Conservation (phyloP, 2,329 filamentous ascomycete species). For the Talaromyces sp. region DNA sequence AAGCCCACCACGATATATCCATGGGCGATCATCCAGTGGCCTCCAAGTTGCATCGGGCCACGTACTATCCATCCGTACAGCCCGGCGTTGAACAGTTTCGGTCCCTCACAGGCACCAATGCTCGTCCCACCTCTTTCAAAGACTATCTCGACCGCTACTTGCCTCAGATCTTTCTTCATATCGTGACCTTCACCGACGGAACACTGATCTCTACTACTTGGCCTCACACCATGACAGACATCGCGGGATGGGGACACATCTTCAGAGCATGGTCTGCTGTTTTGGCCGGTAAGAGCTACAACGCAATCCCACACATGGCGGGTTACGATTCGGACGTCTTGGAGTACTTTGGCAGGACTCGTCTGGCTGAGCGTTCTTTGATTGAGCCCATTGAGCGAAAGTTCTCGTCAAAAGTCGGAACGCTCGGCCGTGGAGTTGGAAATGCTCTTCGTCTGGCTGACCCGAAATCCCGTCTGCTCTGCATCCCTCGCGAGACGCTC, state of each 20-base stretch:
- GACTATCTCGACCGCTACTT: background rate
- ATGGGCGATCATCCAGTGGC: background rate
- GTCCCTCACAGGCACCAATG: background rate
- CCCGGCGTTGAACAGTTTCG: conserved; percentile 1
- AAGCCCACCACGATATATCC: background rate
- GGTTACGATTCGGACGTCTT: conserved; percentile 3
- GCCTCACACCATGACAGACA: conserved; percentile 5
- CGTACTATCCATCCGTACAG: background rate
- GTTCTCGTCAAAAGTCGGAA: background rate
- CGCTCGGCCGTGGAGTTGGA: background rate
- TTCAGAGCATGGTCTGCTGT: background rate
- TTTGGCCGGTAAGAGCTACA: background rate
- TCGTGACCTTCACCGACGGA: conserved; percentile 5
- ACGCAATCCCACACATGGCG: background rate
- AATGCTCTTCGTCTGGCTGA: background rate
- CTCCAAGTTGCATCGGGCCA: background rate
- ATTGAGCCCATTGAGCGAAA: background rate
- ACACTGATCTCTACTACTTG: background rate
- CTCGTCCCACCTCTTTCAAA: background rate
- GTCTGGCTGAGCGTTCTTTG: background rate
- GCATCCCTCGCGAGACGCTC: background rate
- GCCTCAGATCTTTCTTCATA: conserved; percentile 4
- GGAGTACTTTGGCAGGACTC: background rate
- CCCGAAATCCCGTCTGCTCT: conserved; percentile 3
- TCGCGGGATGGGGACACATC: background rate